phyloP scores from a whole-genome alignment of 1,284 basidiomycete species.

The Schizophyllum commune region DNA sequence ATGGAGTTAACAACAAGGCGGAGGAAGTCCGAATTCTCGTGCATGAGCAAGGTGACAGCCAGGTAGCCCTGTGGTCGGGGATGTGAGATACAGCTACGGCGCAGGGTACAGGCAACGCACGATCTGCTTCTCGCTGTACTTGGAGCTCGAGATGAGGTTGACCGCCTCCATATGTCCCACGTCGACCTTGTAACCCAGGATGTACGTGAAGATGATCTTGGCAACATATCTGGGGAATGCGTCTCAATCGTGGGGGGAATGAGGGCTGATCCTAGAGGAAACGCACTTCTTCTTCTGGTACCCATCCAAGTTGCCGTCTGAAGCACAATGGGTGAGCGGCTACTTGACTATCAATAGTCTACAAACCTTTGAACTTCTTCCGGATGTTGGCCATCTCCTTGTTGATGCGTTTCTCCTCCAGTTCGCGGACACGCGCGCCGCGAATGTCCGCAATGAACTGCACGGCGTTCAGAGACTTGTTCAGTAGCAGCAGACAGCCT shows the following conservation, averaged over 20 bases:
- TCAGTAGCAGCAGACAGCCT: slow-evolving; percentile 3
- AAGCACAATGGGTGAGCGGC: slow-evolving; percentile 5
- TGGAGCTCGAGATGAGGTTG: slow-evolving; percentile 91
- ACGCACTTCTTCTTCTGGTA: slow-evolving; percentile 98
- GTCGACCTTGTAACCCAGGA: slow-evolving; percentile 97
- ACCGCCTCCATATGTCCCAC: slow-evolving; percentile 99
- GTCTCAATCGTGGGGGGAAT: slow-evolving; percentile 8
- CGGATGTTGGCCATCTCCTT: slow-evolving; percentile 99
- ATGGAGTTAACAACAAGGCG: slow-evolving; percentile 97
- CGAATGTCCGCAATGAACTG: slow-evolving; percentile 99
- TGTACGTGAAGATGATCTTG: slow-evolving; percentile 99
- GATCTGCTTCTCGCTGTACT: slow-evolving; percentile 99
- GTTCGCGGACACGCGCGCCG: slow-evolving; percentile 80
- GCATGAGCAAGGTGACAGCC: slow-evolving; percentile 94
- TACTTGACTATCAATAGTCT: slow-evolving; percentile 8
- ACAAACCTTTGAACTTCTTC: slow-evolving; percentile 91
- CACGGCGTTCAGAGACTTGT: slow-evolving; percentile 2
- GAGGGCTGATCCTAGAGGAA: slow-evolving; percentile 1
- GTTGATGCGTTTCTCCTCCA: slow-evolving; percentile 97
- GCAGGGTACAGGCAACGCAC: slow-evolving; percentile 39
- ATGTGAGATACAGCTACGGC: slow-evolving; percentile 9
- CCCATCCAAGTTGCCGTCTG: slow-evolving; percentile 94
- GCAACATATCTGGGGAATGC: slow-evolving; percentile 65
- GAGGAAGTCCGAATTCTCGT: slow-evolving; percentile 96
- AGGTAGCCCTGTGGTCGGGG: slow-evolving; percentile 74